Evolutionary conservation across 192 early-diverging fungal genomes (phyloP), one percentile per base, ranked within the genome.

Genomic region (Linderina pennispora): DNA sequence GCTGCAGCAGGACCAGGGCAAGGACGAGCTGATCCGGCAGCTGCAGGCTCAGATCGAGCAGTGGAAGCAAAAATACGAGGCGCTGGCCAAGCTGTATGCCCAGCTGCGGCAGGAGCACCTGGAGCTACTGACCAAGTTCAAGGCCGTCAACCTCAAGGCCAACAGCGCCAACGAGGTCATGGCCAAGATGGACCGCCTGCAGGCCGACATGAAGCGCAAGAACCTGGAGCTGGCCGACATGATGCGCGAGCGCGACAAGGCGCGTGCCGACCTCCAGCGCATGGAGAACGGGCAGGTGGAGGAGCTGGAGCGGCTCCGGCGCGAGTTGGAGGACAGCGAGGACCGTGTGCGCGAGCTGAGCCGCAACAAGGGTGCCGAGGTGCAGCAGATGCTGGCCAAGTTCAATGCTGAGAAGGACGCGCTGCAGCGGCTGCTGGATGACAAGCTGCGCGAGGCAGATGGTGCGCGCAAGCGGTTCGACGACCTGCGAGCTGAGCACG

Each of bases 51-150:
- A 98, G 80, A 77, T 99, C 19, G 82, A 86, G 58, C 89, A 94
- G 65, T 94, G 91, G 91, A 91, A 86, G 74, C 87, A 94, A 62
- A 99, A 96, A 71, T 97, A 97, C 65, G 92, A 97, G 64, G 89
- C 92, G 14, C 72, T 99, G 28, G 94, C 94, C 44, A 99, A 99
- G 47, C 76, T 97, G n/a, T 99, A 99, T 59, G 90, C 94, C 8
- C 88, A 95, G 62, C 73, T 99, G 23, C 82, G 96, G 35, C 92
- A 97, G 50, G 91, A 94, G 53, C 91, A 99, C 58, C 68, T 99
- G 42, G 94, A 94, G 31, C 68, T 99, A 17, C 76, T 97, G 52
- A 82, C 79, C 36, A 92, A 92, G 68, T 93, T 88, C 72, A 96
- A 94, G 65, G 70, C 86, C 3, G 76, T 90, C 3, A 87, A 84